Evolutionary conservation across 2,329 filamentous ascomycete species (phyloP), one percentile per base, ranked within the genome.

Genomic region (Pleomassaria siparia): DNA sequence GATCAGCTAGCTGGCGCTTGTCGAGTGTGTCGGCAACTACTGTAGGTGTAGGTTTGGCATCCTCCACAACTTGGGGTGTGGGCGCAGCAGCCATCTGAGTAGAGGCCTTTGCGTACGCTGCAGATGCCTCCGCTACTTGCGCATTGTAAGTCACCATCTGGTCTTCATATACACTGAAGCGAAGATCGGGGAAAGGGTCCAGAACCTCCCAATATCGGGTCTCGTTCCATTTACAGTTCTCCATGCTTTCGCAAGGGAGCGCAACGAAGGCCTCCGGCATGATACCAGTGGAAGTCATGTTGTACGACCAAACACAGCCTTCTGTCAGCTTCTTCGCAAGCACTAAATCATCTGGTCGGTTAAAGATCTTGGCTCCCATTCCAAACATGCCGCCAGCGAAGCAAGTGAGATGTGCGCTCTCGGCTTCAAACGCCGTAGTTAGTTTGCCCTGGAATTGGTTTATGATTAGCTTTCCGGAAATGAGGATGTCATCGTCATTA

Each of bases 361-460:
- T 59, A 53, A 88, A 81, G 21, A 89, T 73, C 50, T 79, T 81
- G 1, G 86, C 83, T 1, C 81, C 84, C 28, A 91, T 77, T 1
- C 76, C 86, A 37, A 88, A 84, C 75, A 87, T 84, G 9, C 86
- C 87, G 6, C 87, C 87, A 2, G 81, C 75, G 62, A 88, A 91
- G 67, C 87, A 91, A 2, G 80, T 79, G 2, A 89, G 73, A 62
- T 90, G 87, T 48, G 85, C 81, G 10, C 74, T 70, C 30, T 75
- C 70, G 1, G 65, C 56, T 35, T 70, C 58, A 0, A 75, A 59
- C 2, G 47, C 15, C 54, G 55, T 40, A 11, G 57, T 53, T 13
- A 36, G 16, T 57, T 60, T 49, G 60, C 58, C 53, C 21, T 49
- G 43, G 1, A 24, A 39, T 0, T 59, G 70, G 60, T 39, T 66